Conservation (phyloP, 768 basidiomycete genomes). For the Xerocomus spinulosus region DNA sequence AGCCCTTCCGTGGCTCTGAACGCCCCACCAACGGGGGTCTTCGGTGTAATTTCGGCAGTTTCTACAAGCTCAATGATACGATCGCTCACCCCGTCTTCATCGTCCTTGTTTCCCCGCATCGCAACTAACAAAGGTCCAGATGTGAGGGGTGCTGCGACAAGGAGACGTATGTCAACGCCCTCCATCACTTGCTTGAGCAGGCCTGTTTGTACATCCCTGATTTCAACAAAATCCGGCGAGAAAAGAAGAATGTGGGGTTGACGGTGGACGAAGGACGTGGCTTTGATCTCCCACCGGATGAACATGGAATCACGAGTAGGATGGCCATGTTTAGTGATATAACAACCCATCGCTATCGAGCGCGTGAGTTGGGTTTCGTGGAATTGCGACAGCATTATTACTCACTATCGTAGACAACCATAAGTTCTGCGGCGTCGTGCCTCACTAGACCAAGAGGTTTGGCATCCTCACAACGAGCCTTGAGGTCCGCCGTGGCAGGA, state of each 20-base stretch:
- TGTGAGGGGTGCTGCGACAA: conserved; percentile 38
- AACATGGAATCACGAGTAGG: conserved; percentile 59
- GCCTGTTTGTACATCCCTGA: conserved; percentile 60
- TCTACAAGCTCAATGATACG: conserved; percentile 64
- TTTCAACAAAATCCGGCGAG: conserved; percentile 70
- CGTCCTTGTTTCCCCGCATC: conserved; percentile 58
- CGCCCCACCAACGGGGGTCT: conserved; percentile 25
- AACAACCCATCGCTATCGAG: conserved; percentile 64
- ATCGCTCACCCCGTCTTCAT: conserved; percentile 54
- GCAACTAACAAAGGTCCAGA: conserved; percentile 53
- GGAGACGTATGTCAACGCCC: conserved; percentile 60
- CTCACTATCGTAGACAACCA: conserved; percentile 75
- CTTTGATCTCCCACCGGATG: conserved; percentile 77
- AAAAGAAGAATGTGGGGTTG: conserved; percentile 66
- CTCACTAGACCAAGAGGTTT: conserved; percentile 68
- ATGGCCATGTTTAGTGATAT: conserved; percentile 64
- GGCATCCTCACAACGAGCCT: conserved; percentile 49
- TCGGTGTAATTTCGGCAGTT: conserved; percentile 53
- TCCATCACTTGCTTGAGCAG: conserved; percentile 81
- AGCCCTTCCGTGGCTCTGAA: conserved; percentile 19
- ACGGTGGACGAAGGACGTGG: conserved; percentile 56
- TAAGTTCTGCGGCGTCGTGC: conserved; percentile 48
- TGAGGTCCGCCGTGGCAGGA: conserved; percentile 47
- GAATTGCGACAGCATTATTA: not conserved
- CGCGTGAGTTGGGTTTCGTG: conserved; percentile 1